Evolutionary conservation across 495 filamentous ascomycete genomes (phyloP), one percentile per base, ranked within the genome.

Genomic region (Astrocystis sublimbata): DNA sequence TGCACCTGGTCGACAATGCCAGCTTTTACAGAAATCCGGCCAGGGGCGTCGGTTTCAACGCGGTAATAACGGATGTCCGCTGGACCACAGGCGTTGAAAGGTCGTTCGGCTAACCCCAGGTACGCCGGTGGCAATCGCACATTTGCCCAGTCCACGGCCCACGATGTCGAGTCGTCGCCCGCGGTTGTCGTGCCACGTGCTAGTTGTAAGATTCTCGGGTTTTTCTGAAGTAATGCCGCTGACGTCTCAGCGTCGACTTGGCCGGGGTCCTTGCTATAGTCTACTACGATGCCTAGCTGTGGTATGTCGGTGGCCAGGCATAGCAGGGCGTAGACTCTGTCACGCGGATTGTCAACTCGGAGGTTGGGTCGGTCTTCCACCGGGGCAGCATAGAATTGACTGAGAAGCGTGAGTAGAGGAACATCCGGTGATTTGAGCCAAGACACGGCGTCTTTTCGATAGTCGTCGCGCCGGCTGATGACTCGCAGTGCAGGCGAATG

Each of bases 251-350:
- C 47, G n/a, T 63, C 36, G 6, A 63, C 47, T 26, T 43, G 17
- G 51, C 63, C 23, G 23, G 53, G 23, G 43, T 50, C 40, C 23
- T 61, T 47, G 9, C 57, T 42, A 31, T 69, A 71, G 33, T 67
- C 61, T 19, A 69, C 46, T n/a, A 49, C 19, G 3, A 71, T 55
- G 7, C 45, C 61, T 9, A 52, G 19, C 12, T 50, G 45, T n/a
- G 63, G 45, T 13, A 43, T 17, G 15, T 59, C 47, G 4, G 57
- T 62, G n/a, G 65, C 35, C 15, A 71, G 23, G 17, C 68, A 67
- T 1, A 63, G 43, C 3, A 67, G 58, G 0, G 66, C 68, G 45
- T 69, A 71, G 45, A 71, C 63, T 47, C 61, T 56, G 45, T 71
- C 68, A 13, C 66, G 60, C 6, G 64, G 47, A 42, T 69, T 58